phyloP scores from a whole-genome alignment of 106 monocot genomes.

The Gastrodia elata region DNA sequence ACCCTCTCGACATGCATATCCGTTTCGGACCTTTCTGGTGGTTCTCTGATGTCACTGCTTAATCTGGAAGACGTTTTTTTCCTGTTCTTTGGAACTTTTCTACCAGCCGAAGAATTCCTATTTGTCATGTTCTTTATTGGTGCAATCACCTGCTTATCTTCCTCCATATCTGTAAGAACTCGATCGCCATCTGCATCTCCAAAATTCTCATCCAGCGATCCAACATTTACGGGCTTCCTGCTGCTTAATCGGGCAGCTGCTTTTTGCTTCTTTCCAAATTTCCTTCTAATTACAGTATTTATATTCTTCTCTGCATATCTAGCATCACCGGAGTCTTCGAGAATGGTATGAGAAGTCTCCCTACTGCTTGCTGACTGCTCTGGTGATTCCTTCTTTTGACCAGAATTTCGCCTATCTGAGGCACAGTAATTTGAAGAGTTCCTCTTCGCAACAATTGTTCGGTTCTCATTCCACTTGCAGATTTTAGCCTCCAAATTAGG shows the following conservation, averaged over 20 bases:
- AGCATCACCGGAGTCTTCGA: neutral
- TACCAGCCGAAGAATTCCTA: neutral
- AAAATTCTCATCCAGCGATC: conserved; percentile 1
- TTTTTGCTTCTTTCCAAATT: conserved; percentile 17
- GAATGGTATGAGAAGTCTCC: conserved; percentile 20
- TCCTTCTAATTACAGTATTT: neutral
- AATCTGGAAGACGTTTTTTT: neutral
- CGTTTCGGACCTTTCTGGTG: neutral
- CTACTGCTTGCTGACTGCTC: neutral
- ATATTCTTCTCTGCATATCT: neutral
- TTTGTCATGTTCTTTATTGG: conserved; percentile 10
- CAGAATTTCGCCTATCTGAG: conserved; percentile 10
- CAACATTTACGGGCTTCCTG: neutral
- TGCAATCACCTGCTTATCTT: conserved; percentile 11
- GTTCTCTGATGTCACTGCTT: neutral
- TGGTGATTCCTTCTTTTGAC: conserved; percentile 30
- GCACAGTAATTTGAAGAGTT: conserved; percentile 1
- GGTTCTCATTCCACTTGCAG: neutral
- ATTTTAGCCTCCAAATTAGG: neutral
- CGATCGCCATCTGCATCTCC: neutral
- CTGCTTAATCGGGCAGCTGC: conserved; percentile 1
- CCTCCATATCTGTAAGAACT: neutral
- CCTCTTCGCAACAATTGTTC: neutral
- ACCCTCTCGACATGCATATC: neutral
- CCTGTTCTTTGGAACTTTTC: neutral